Percentiles rank a stretch among this genome's conserved stretches.
Conservation (phyloP, 108 stramenopile genomes). For the Pseudonitzschia multistriata region DNA sequence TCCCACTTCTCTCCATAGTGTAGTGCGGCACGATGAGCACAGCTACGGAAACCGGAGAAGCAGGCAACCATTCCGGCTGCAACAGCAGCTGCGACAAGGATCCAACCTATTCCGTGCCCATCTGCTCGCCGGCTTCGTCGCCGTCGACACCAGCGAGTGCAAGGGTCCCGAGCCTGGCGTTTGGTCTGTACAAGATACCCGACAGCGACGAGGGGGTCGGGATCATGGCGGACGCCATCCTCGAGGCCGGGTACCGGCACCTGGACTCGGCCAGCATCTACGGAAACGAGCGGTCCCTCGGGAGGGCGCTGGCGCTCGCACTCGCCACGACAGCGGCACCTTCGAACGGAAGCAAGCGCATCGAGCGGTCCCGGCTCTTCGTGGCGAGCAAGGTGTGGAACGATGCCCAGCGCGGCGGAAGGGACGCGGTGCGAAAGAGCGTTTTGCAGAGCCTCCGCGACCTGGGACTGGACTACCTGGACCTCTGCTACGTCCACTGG, state of each 20-base stretch:
- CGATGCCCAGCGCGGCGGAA: slow-evolving; percentile 76
- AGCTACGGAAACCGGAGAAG: too few species aligned
- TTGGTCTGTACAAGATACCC: slow-evolving; percentile 65
- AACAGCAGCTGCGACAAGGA: not conserved
- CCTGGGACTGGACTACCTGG: slow-evolving; percentile 49
- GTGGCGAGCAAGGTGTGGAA: slow-evolving; percentile 93
- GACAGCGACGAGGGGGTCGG: slow-evolving; percentile 38
- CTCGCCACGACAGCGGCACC: slow-evolving; percentile 28
- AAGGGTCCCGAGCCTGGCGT: slow-evolving; percentile 49
- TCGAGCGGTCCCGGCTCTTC: slow-evolving; percentile 72
- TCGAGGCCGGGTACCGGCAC: slow-evolving; percentile 72
- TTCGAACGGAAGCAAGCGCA: not conserved
- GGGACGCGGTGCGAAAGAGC: slow-evolving; percentile 68
- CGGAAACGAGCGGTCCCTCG: slow-evolving; percentile 82
- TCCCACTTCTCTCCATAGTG: too few species aligned
- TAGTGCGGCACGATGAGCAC: too few species aligned
- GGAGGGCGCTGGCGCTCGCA: slow-evolving; percentile 60
- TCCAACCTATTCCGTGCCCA: not conserved
- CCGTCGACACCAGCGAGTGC: not conserved
- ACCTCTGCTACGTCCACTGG: slow-evolving; percentile 76
- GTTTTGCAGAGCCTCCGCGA: slow-evolving; percentile 60
- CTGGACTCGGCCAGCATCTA: slow-evolving; percentile 90
- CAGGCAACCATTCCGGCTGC: too few species aligned
- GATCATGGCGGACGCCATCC: slow-evolving; percentile 65
- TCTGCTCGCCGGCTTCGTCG: not conserved